These are phyloP conservation scores for Lasiodiplodia citricola DNA, from an alignment of 2,329 filamentous ascomycete species.

Conservation along the genomic window DNA sequence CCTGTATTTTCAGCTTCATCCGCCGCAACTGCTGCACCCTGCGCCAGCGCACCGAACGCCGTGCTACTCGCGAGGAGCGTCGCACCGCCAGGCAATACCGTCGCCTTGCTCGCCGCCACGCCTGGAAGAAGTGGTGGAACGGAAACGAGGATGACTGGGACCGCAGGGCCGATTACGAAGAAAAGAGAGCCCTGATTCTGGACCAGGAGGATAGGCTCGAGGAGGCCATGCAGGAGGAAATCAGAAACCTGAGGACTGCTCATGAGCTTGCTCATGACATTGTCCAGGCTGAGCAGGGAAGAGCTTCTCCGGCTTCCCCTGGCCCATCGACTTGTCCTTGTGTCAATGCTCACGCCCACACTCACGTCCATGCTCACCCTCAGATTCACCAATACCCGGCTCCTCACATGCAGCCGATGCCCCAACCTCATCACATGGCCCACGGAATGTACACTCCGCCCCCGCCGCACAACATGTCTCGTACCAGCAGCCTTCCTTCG, in stretches of 20 bases:
- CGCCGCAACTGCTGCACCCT: conserved; percentile 56
- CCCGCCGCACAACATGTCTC: conserved; percentile 40
- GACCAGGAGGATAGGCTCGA: conserved; percentile 51
- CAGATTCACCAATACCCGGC: background rate
- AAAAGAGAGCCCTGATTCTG: conserved; percentile 56
- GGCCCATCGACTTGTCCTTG: conserved; percentile 8
- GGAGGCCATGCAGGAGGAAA: conserved; percentile 48
- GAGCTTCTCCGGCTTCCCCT: conserved; percentile 26
- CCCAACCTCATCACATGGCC: conserved; percentile 32
- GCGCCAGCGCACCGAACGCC: conserved; percentile 50
- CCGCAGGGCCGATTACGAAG: conserved; percentile 53
- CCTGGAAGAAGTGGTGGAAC: conserved; percentile 58
- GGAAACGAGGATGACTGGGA: conserved; percentile 40
- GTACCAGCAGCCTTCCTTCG: conserved; percentile 50
- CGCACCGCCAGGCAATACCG: conserved; percentile 58
- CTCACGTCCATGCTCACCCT: conserved; percentile 35
- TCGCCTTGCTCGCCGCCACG: conserved; percentile 58
- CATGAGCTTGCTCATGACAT: conserved; percentile 59
- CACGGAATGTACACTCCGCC: conserved; percentile 22
- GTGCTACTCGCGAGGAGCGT: conserved; percentile 61
- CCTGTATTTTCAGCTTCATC: conserved; percentile 51
- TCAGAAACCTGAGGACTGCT: conserved; percentile 57
- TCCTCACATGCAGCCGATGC: conserved; percentile 26
- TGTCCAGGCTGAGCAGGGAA: conserved; percentile 47
- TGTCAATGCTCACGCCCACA: conserved; percentile 4